Conservation (phyloP, 352 stramenopile species). For the Pythium periplocum region DNA sequence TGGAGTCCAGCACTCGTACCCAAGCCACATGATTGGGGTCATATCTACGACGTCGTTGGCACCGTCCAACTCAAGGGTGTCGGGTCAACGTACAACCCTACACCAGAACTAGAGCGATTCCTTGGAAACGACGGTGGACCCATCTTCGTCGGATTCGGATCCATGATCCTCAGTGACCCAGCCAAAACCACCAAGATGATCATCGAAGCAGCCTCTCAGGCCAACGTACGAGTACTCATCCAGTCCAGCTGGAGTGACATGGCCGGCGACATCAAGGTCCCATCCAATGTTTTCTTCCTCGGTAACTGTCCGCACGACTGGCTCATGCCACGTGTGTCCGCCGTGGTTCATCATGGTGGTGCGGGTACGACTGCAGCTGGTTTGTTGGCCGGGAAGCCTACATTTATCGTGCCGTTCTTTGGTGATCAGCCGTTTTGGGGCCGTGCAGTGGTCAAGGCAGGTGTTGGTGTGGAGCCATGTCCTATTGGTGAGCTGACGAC, state of each 20-base stretch:
- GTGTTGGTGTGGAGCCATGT: constrained; percentile 83
- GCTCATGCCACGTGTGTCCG: constrained; percentile 85
- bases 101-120: constrained; percentile 56
- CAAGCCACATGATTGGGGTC: constrained; percentile 86
- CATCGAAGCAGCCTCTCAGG: constrained; percentile 61
- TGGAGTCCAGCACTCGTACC: constrained; percentile 85
- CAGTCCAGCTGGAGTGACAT: constrained; percentile 88
- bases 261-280: constrained; percentile 35
- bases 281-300: constrained; percentile 58
- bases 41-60: constrained; percentile 85
- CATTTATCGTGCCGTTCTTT: constrained; percentile 94
- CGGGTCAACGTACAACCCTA: constrained; percentile 38
- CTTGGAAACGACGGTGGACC: constrained; percentile 52
- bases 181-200: constrained; percentile 76
- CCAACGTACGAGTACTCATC: constrained; percentile 79
- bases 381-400: constrained; percentile 87
- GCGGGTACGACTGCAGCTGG: constrained; percentile 91
- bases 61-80: constrained; percentile 55
- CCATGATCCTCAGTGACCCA: constrained; percentile 88
- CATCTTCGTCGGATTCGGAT: constrained; percentile 94
- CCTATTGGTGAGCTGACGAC: constrained; percentile 77
- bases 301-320: constrained; percentile 86
- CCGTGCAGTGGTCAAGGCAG: constrained; percentile 69
- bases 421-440: constrained; percentile 94
- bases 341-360: constrained; percentile 83